Evolutionary conservation across 1,139 yeast species (phyloP).

Genomic region (Yamadazyma atmosphaerica): DNA sequence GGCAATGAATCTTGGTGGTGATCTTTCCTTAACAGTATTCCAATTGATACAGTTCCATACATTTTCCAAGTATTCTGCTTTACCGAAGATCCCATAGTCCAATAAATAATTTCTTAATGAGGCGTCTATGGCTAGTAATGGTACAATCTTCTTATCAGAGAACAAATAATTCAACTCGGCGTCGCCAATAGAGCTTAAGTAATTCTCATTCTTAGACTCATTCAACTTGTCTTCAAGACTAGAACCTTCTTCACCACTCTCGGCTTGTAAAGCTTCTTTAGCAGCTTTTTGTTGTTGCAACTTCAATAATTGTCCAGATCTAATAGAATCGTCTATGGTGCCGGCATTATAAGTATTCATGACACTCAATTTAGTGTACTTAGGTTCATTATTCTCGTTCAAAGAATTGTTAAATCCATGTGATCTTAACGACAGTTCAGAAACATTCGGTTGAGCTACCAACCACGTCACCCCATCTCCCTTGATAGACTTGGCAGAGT

Average conservation of each 20-base stretch:
- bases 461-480: conserved; percentile 81
- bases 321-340: conserved; percentile 54
- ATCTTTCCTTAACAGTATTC: conserved; percentile 59
- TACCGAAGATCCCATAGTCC: conserved; percentile 79
- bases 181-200: conserved; percentile 42
- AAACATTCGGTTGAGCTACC: conserved; percentile 54
- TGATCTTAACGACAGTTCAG: conserved; percentile 26
- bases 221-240: conserved; percentile 16
- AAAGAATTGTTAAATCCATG: conserved; percentile 12
- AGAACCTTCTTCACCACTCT: conserved; percentile 18
- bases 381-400: conserved; percentile 21
- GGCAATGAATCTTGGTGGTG: conserved; percentile 47
- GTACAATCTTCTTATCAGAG: conserved; percentile 50
- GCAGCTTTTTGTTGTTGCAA: conserved; percentile 37
- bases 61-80: conserved; percentile 62
- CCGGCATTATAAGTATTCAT: conserved; percentile 79
- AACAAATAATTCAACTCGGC: conserved; percentile 41
- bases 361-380: conserved; percentile 52
- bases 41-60: conserved; percentile 75
- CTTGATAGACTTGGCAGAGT: conserved; percentile 61
- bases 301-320: conserved; percentile 50
- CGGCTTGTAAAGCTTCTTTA: conserved; percentile 24
- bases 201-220: conserved; percentile 8
- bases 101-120: conserved; percentile 66
- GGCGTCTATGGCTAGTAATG: conserved; percentile 68